Evolutionary conservation across 164 flowering plant species (phyloP), one percentile per base, ranked within the genome.

Genomic region (Macadamia integrifolia): DNA sequence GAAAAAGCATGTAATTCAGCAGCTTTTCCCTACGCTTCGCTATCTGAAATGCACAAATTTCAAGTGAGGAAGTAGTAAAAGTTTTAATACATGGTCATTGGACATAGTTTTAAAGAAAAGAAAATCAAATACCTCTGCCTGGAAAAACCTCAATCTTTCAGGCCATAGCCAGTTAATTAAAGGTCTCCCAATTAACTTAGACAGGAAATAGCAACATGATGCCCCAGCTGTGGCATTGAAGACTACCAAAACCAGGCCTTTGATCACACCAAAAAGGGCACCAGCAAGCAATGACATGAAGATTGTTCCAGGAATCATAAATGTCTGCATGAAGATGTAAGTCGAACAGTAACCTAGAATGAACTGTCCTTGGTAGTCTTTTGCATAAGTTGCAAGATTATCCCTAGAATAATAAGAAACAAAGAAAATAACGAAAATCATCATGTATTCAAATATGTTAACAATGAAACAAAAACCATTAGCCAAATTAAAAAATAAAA

Each of bases 271-370:
- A 81, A 91, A 93, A 67, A 93, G 92, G 65, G 98, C 97, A 74
- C 98, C 98, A 81, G 96, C 98, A 23, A 93, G 82, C 80, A 93
- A 75, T 23, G 98, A 93, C 98, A 93, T 87, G 79, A 93, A 93
- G 72, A 93, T 88, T 58, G 98, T 93, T 42, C 98, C 98, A 58
- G 98, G 97, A 63, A 93, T 93, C 98, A 93, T 93, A 75, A 93
- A 91, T n/a, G 98, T 93, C 78, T 93, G 98, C 98, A 93, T 93
- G 86, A 93, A 93, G 73, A 93, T 91, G 81, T 93, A 93, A 35
- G 86, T 86, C 62, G 97, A 85, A 78, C 98, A 93, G 84, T 91
- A 93, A 65, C 96, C 97, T 46, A 93, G 81, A 63, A 90, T 85
- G 78, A 93, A 91, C 62, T 85, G 87, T 6, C 86, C 84, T 74